Evolutionary conservation across 148 eudicot genomes (phyloP).

Genomic region (Rhododendron ferrugineum): DNA sequence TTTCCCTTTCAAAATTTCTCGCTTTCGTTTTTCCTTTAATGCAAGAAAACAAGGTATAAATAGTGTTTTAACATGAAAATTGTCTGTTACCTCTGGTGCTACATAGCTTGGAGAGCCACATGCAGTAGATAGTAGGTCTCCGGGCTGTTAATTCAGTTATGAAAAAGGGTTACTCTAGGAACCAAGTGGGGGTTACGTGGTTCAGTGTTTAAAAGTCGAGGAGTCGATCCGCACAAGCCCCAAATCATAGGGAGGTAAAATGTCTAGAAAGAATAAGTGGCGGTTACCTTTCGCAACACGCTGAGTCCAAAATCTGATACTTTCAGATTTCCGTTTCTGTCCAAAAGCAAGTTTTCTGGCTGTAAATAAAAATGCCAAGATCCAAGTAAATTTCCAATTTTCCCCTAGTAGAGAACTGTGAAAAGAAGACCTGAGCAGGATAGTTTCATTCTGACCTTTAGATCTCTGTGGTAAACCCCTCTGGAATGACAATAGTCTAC

Average conservation of each 20-base stretch:
- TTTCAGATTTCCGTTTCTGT: conserved; percentile 51
- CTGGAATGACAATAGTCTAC: conserved; percentile 22
- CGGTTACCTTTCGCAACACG: conserved; percentile 39
- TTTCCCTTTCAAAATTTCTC: not conserved
- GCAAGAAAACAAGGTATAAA: not conserved
- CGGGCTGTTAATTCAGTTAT: conserved; percentile 22
- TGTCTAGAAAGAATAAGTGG: not conserved
- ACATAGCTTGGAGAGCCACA: conserved; percentile 28
- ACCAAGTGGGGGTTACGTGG: not conserved
- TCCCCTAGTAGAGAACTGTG: not conserved
- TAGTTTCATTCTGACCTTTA: conserved; percentile 13
- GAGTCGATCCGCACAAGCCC: not conserved
- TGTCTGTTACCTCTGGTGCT: conserved; percentile 22
- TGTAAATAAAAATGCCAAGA: conserved; percentile 11
- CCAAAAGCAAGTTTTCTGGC: conserved; percentile 60
- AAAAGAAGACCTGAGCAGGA: not conserved
- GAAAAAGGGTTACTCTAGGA: not conserved
- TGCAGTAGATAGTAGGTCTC: conserved; percentile 28
- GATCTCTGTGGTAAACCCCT: conserved; percentile 28
- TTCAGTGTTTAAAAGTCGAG: not conserved
- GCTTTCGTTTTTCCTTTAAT: not conserved
- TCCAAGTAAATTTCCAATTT: not conserved
- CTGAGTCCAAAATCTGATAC: conserved; percentile 67
- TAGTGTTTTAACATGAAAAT: not conserved
- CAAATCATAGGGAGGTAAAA: not conserved